A percentile compares a stretch with the other conserved stretches of the same genome.
phyloP scores from a whole-genome alignment of 2,329 filamentous ascomycete species.

The Immersiporthe knoxdaviesiana region DNA sequence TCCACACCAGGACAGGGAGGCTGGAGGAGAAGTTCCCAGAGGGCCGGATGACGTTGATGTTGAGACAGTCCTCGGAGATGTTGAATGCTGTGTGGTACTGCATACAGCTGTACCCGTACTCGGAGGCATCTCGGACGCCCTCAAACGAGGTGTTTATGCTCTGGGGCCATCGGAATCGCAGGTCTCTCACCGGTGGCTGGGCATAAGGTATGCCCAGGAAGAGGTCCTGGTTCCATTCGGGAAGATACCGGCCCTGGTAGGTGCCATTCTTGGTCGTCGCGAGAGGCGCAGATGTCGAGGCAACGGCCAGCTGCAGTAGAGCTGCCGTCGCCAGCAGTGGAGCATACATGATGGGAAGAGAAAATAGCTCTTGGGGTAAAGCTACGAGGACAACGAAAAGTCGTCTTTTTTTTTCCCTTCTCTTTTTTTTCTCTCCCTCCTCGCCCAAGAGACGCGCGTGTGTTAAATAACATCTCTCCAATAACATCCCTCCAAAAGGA shows the following conservation, averaged over 20 bases:
- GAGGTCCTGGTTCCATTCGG: conserved; percentile 43
- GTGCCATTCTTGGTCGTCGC: conserved; percentile 39
- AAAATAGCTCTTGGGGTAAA: too few relatives aligned
- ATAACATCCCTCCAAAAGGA: neutral
- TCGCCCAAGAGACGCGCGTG: neutral
- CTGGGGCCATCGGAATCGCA: conserved; percentile 43
- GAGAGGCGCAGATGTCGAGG: conserved; percentile 16
- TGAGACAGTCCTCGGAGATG: conserved; percentile 54
- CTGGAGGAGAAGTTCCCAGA: conserved; percentile 38
- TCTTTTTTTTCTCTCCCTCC: too few relatives aligned
- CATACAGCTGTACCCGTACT: conserved; percentile 51
- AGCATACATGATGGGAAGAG: conserved; percentile 25
- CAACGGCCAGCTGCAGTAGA: conserved; percentile 11
- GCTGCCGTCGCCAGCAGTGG: conserved; percentile 14
- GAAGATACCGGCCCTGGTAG: conserved; percentile 40
- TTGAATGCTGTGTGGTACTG: conserved; percentile 48
- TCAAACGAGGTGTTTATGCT: conserved; percentile 45
- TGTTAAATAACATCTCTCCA: neutral
- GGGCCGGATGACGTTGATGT: conserved; percentile 47
- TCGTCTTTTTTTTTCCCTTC: neutral
- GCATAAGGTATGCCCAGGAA: conserved; percentile 48
- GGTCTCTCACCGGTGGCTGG: conserved; percentile 41
- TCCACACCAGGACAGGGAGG: conserved; percentile 56
- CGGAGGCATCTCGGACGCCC: conserved; percentile 43
- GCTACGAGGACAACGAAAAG: neutral